phyloP scores from a whole-genome alignment of 768 basidiomycete species.

The Tricholoma matsutake region DNA sequence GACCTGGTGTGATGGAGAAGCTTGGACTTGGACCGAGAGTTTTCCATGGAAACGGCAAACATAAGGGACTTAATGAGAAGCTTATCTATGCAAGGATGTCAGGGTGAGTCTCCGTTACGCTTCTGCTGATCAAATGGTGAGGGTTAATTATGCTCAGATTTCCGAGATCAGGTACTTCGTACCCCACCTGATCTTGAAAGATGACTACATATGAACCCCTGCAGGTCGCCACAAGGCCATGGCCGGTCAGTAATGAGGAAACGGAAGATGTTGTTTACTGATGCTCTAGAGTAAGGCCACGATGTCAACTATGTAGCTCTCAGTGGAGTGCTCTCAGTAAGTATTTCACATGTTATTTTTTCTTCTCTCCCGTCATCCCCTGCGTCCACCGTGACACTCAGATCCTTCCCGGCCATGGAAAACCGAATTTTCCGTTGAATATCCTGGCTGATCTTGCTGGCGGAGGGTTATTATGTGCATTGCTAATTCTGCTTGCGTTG shows the following conservation, averaged over 20 bases:
- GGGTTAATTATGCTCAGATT: conserved; percentile 38
- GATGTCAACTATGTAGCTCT: conserved; percentile 84
- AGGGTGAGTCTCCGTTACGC: conserved; percentile 47
- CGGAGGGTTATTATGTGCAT: conserved; percentile 68
- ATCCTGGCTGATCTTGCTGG: conserved; percentile 82
- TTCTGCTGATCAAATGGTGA: not conserved
- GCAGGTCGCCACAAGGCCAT: conserved; percentile 68
- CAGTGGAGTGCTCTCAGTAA: conserved; percentile 69
- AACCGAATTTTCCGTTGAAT: conserved; percentile 72
- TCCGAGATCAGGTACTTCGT: conserved; percentile 52
- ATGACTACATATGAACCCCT: conserved; percentile 12
- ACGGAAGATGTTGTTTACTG: not conserved
- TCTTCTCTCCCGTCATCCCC: not conserved
- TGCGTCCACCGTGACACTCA: conserved; percentile 20
- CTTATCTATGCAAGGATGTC: conserved; percentile 74
- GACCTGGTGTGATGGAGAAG: conserved; percentile 79
- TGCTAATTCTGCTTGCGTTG: conserved; percentile 74
- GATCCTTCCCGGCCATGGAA: conserved; percentile 68
- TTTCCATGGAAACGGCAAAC: conserved; percentile 50
- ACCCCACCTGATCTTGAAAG: not conserved
- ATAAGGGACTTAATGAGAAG: conserved; percentile 54
- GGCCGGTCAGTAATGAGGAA: conserved; percentile 52
- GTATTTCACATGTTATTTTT: conserved; percentile 3
- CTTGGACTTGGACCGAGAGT: conserved; percentile 74
- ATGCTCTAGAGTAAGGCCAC: conserved; percentile 48